A percentile compares a stretch with the other conserved stretches of the same genome.
phyloP scores from a whole-genome alignment of 2,329 filamentous ascomycete species.

The Apiospora saccharicola region DNA sequence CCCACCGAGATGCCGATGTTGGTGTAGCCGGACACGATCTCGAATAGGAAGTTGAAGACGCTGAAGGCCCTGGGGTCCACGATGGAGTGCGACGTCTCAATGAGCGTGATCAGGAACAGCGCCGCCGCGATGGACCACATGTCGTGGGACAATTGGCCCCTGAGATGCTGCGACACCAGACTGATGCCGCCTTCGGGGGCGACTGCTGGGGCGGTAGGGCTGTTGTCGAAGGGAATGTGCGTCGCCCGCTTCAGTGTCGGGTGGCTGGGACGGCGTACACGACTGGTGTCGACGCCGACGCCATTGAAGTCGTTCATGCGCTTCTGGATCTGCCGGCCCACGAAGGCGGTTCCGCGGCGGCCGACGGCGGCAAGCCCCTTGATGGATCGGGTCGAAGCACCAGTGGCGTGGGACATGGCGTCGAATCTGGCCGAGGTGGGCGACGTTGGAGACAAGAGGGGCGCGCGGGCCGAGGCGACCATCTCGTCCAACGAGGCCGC shows the following conservation, averaged over 20 bases:
- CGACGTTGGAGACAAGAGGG: constrained; percentile 13
- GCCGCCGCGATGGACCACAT: constrained; percentile 96
- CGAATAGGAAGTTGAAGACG: constrained; percentile 78
- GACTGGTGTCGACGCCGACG: constrained; percentile 30
- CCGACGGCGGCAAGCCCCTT: constrained; percentile 22
- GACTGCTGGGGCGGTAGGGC: constrained; percentile 16
- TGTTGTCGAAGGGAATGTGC: constrained; percentile 27
- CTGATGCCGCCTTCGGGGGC: constrained; percentile 23
- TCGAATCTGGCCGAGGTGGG: not conserved
- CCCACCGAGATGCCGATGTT: constrained; percentile 93
- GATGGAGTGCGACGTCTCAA: constrained; percentile 77
- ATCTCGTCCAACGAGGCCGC: constrained; percentile 8
- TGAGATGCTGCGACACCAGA: constrained; percentile 66
- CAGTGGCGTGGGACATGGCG: constrained; percentile 25
- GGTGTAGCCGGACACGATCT: constrained; percentile 89
- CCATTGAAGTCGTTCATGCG: constrained; percentile 36
- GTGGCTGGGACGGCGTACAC: not conserved
- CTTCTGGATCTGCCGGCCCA: constrained; percentile 30
- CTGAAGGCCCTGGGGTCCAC: constrained; percentile 65
- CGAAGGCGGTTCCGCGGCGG: constrained; percentile 25
- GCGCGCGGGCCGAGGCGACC: constrained; percentile 11
- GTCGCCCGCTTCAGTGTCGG: constrained; percentile 32
- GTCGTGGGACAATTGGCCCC: constrained; percentile 93
- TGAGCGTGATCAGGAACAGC: constrained; percentile 89
- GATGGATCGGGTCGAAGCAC: constrained; percentile 21